A percentile compares a stretch with the other conserved stretches of the same genome.
phyloP scores from a whole-genome alignment of 305 asterid species.

The Plantago lanceolata region DNA sequence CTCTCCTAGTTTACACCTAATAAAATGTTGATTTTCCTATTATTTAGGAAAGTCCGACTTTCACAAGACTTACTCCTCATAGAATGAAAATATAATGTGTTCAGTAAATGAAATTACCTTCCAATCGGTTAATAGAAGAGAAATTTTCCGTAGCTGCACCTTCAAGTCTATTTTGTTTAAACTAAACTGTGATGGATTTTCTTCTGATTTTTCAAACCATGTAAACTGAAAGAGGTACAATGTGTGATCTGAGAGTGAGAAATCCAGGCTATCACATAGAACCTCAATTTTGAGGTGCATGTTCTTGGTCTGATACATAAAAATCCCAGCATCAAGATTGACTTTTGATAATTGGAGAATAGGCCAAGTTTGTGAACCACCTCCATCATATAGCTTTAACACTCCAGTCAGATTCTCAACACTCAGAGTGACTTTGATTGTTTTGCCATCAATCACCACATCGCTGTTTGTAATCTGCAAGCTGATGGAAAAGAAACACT shows the following conservation, averaged over 20 bases:
- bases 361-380: slow-evolving; percentile 53
- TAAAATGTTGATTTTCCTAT: too few species aligned
- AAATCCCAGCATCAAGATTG: slow-evolving; percentile 53
- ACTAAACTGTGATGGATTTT: slow-evolving; percentile 38
- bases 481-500: slow-evolving; percentile 51
- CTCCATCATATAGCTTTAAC: slow-evolving; percentile 46
- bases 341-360: slow-evolving; percentile 65
- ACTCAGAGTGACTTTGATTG: slow-evolving; percentile 40
- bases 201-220: slow-evolving; percentile 50
- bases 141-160: slow-evolving; percentile 55
- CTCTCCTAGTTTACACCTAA: too few species aligned
- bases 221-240: slow-evolving; percentile 49
- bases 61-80: too few species aligned
- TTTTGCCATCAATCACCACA: slow-evolving; percentile 50
- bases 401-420: slow-evolving; percentile 53
- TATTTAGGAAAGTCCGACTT: too few species aligned
- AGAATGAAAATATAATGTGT: slow-evolving; percentile 11
- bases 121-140: slow-evolving; percentile 74
- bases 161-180: slow-evolving; percentile 46
- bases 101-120: slow-evolving; percentile 47
- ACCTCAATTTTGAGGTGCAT: slow-evolving; percentile 41
- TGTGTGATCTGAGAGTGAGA: slow-evolving; percentile 64
- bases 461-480: slow-evolving; percentile 49
- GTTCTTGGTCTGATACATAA: slow-evolving; percentile 34
- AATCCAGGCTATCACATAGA: slow-evolving; percentile 57